phyloP scores from a whole-genome alignment of 1,284 basidiomycete species.

The Ceratobasidium papillatum region DNA sequence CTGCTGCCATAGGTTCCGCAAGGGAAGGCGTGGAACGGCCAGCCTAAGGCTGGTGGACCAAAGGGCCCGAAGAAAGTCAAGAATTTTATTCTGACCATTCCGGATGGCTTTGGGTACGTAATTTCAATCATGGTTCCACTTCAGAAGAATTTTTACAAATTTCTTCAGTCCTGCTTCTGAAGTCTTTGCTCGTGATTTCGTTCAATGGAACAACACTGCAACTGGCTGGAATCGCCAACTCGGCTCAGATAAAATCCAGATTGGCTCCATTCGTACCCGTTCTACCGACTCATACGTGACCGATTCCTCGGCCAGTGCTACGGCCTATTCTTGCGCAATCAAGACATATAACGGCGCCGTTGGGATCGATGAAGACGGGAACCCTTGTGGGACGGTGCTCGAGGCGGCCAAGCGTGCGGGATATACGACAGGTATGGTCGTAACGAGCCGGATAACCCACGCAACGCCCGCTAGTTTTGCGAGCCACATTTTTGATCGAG shows the following conservation, averaged over 20 bases:
- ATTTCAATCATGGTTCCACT: background rate
- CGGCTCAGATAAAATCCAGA: constrained; percentile 48
- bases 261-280: constrained; percentile 50
- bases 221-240: constrained; percentile 44
- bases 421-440: constrained; percentile 49
- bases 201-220: constrained; percentile 44
- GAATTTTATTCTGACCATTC: constrained; percentile 47
- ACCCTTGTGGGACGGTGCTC: constrained; percentile 51
- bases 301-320: constrained; percentile 51
- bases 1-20: constrained; percentile 20
- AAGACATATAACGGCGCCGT: constrained; percentile 51
- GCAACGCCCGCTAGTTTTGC: constrained; percentile 50
- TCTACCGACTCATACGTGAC: constrained; percentile 51
- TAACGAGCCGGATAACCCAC: constrained; percentile 50
- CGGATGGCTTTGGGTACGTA: constrained; percentile 50
- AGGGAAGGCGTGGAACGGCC: constrained; percentile 39
- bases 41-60: constrained; percentile 28
- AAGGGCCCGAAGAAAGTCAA: constrained; percentile 27
- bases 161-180: constrained; percentile 48
- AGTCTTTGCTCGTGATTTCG: constrained; percentile 49
- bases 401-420: constrained; percentile 51
- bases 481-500: constrained; percentile 50
- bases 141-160: background rate
- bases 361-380: constrained; percentile 49
- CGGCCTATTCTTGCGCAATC: constrained; percentile 50